These are phyloP conservation scores for Logfia minima DNA, from an alignment of 129 eudicot genomes.

Conservation along the genomic window DNA sequence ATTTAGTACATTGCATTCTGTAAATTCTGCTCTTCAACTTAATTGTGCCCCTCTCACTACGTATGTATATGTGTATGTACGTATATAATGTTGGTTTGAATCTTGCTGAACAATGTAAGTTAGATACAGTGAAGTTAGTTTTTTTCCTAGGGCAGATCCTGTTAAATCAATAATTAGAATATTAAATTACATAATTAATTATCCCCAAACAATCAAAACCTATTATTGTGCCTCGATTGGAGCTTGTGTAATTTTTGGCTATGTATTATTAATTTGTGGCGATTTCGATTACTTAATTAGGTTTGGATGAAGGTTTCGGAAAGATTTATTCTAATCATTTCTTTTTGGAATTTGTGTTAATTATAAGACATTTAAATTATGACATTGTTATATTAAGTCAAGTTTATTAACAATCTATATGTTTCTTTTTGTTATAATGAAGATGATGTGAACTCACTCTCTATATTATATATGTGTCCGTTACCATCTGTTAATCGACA, in stretches of 20 bases:
- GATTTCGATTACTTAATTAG: neutral
- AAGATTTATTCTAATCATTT: neutral
- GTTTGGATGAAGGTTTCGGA: neutral
- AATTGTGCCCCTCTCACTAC: neutral
- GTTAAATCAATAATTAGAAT: neutral
- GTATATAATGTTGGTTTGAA: neutral
- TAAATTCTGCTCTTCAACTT: no score
- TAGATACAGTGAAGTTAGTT: neutral
- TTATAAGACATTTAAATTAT: neutral
- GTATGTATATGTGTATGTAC: neutral
- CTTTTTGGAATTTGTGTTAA: neutral
- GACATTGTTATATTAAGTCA: neutral
- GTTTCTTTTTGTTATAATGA: neutral
- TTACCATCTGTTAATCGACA: neutral
- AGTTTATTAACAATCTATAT: neutral
- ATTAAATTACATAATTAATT: neutral
- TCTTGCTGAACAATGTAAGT: neutral
- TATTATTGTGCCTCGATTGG: neutral
- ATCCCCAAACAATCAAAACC: neutral
- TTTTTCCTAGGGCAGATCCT: neutral
- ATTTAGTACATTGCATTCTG: no score
- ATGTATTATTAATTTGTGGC: neutral
- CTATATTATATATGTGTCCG: neutral
- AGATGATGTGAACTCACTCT: neutral
- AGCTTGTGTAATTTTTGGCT: neutral